Percentiles rank a stretch among this genome's conserved stretches.
Evolutionary conservation across 768 basidiomycete species (phyloP).

Genomic region (Lentinula aciculospora): DNA sequence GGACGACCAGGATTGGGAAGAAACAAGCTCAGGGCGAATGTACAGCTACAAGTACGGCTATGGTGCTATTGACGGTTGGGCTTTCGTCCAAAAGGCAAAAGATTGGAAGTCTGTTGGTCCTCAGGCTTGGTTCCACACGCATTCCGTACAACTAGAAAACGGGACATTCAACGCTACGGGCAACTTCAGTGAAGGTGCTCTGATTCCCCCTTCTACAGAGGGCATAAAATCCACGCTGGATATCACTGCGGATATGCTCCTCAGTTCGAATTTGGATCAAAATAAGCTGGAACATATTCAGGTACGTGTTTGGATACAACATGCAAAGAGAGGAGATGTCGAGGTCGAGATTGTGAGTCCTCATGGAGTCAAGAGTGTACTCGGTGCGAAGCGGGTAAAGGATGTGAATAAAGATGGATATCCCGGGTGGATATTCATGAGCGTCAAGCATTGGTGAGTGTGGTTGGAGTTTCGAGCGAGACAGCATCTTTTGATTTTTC

Average conservation of each 20-base stretch:
- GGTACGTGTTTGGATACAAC: constrained; percentile 89
- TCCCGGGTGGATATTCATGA: constrained; percentile 98
- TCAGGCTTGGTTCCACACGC: constrained; percentile 83
- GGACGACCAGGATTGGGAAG: constrained; percentile 93
- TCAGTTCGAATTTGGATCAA: constrained; percentile 72
- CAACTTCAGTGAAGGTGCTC: constrained; percentile 56
- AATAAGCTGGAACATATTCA: constrained; percentile 80
- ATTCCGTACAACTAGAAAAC: constrained; percentile 59
- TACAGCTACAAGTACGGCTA: constrained; percentile 94
- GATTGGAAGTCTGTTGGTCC: constrained; percentile 88
- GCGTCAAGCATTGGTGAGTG: constrained; percentile 90
- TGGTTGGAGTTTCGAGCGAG: neutral
- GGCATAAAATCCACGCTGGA: constrained; percentile 11
- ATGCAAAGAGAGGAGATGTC: constrained; percentile 82
- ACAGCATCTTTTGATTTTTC: neutral
- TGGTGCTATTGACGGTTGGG: constrained; percentile 80
- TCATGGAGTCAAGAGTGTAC: constrained; percentile 75
- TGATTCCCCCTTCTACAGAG: constrained; percentile 35
- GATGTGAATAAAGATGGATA: constrained; percentile 69
- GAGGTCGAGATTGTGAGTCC: constrained; percentile 89
- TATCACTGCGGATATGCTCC: constrained; percentile 61
- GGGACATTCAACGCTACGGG: constrained; percentile 52
- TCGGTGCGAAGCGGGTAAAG: constrained; percentile 64
- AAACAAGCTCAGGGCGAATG: constrained; percentile 56
- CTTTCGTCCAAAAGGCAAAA: constrained; percentile 75